Conservation (phyloP, 1,284 basidiomycete genomes). For the Inonotus obliquus region DNA sequence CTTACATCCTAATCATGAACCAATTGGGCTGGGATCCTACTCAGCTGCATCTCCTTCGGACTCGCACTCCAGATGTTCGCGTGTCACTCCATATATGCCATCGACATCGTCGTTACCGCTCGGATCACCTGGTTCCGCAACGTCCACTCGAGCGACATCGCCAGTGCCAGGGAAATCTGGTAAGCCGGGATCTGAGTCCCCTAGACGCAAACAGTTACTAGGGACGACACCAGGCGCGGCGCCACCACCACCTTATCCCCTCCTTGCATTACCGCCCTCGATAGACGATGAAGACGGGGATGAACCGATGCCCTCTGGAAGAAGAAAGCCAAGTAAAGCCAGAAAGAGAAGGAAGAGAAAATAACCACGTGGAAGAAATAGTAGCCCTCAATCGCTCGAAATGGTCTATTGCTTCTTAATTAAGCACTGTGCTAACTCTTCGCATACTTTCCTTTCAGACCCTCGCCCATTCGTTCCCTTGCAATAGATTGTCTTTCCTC, state of each 20-base stretch:
- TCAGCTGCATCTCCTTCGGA: too few species aligned
- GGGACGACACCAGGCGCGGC: slow-evolving; percentile 1
- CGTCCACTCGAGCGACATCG: not conserved
- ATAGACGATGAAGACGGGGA: not conserved
- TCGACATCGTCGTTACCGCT: not conserved
- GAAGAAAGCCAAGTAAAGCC: not conserved
- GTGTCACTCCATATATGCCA: not conserved
- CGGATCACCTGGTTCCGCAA: not conserved
- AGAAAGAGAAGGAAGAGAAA: not conserved
- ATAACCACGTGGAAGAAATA: not conserved
- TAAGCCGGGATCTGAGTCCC: not conserved
- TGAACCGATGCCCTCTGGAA: not conserved
- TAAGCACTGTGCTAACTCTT: too few species aligned
- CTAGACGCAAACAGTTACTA: not conserved
- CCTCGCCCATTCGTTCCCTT: too few species aligned
- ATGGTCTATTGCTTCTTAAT: not conserved
- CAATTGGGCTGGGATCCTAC: not conserved
- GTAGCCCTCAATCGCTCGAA: not conserved
- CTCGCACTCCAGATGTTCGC: too few species aligned
- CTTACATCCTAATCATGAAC: not conserved
- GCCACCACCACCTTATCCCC: slow-evolving; percentile 3
- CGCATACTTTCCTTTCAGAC: too few species aligned
- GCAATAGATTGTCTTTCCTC: too few species aligned
- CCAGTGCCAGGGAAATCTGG: not conserved
- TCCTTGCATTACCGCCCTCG: not conserved